Conservation (phyloP, 2,329 filamentous ascomycete genomes). For the Epichloe amarillans region DNA sequence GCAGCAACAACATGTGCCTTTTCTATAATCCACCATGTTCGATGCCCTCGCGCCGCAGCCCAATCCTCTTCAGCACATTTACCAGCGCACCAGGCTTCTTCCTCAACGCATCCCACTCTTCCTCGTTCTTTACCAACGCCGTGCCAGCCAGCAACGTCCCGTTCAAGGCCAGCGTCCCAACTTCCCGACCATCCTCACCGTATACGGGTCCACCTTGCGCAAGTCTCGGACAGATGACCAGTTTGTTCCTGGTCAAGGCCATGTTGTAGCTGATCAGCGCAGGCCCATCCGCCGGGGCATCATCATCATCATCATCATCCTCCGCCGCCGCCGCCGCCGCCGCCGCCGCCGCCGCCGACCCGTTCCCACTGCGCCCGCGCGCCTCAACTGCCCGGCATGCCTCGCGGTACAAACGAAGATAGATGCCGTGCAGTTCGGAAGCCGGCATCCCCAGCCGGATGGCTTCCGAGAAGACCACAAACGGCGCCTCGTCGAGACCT, state of each 20-base stretch:
- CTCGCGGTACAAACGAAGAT: constrained; percentile 33
- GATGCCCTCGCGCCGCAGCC: constrained; percentile 12
- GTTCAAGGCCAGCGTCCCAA: constrained; percentile 39
- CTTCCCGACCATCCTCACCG: constrained; percentile 16
- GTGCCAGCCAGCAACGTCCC: constrained; percentile 52
- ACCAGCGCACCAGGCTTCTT: constrained; percentile 15
- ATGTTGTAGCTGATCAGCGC: constrained; percentile 51
- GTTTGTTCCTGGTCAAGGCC: constrained; percentile 38
- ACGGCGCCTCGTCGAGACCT: constrained; percentile 22
- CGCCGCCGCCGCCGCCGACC: not conserved
- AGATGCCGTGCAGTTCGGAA: constrained; percentile 26
- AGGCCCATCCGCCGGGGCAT: constrained; percentile 21
- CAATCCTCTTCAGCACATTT: constrained; percentile 14
- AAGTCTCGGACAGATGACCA: constrained; percentile 42
- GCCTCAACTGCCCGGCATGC: constrained; percentile 26
- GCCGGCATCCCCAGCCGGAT: constrained; percentile 22
- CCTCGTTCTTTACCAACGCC: constrained; percentile 45
- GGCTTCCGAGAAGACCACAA: constrained; percentile 28
- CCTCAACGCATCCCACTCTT: constrained; percentile 42
- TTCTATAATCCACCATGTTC: not conserved
- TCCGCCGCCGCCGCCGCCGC: not conserved
- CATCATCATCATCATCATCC: constrained; percentile 8
- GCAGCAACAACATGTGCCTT: too few species aligned
- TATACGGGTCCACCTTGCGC: constrained; percentile 32
- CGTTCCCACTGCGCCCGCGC: not conserved